Evolutionary conservation across 2,329 filamentous ascomycete species (phyloP).

Genomic region (Diaporthe sp.): DNA sequence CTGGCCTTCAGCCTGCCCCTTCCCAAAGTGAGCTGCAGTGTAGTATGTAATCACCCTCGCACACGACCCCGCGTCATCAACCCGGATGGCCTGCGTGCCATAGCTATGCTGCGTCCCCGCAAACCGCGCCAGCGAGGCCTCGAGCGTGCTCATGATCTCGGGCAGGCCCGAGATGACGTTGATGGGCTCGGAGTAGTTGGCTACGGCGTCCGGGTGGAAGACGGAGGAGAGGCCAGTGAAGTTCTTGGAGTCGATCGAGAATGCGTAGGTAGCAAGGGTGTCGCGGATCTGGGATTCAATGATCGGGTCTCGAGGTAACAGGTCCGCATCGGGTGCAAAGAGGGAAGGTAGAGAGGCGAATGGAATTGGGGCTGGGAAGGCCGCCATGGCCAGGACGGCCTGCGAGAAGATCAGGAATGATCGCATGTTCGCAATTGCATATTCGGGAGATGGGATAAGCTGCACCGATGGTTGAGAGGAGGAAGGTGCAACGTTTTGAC

Average conservation of each 20-base stretch:
- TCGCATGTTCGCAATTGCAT: not conserved
- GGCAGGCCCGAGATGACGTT: not conserved
- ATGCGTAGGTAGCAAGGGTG: not conserved
- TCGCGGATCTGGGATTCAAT: conserved; percentile 4
- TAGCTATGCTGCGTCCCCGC: conserved; percentile 2
- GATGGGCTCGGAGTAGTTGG: conserved; percentile 7
- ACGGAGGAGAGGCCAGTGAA: conserved; percentile 7
- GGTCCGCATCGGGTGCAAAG: not conserved
- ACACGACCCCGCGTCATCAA: not conserved
- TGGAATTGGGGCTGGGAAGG: not conserved
- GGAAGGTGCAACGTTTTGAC: not conserved
- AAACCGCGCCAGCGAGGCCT: not conserved
- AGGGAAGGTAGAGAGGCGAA: not conserved
- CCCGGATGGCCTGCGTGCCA: conserved; percentile 2
- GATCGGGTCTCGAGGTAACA: not conserved
- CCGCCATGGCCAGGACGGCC: not conserved
- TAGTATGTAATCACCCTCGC: not conserved
- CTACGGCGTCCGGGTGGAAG: not conserved
- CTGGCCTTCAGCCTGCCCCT: conserved; percentile 6
- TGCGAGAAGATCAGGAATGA: not conserved
- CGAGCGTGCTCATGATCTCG: not conserved
- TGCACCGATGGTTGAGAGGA: not conserved
- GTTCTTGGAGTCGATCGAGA: not conserved
- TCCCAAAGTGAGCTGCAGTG: conserved; percentile 5
- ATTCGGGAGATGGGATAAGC: not conserved